Percentiles rank a stretch among this genome's conserved stretches.
Conservation (phyloP, 495 filamentous ascomycete genomes). For the Aspergillus wentii region DNA sequence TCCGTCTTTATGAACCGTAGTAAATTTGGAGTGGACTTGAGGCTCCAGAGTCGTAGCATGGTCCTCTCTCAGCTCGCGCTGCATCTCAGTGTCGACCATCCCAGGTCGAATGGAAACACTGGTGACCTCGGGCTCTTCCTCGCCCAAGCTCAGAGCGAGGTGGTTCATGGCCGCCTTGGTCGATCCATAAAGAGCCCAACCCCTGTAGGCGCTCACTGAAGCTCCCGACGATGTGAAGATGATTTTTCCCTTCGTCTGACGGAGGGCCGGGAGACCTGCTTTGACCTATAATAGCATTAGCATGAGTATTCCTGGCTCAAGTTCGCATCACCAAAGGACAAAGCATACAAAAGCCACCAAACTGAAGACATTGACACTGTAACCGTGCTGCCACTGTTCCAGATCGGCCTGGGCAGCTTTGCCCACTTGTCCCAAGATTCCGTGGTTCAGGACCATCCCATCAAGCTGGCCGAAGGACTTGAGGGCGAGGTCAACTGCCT, state of each 20-base stretch:
- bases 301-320: background rate
- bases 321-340: background rate
- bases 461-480: constrained; percentile 69
- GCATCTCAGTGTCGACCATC: constrained; percentile 92
- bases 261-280: constrained; percentile 67
- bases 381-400: constrained; percentile 70
- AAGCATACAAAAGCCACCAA: constrained; percentile 66
- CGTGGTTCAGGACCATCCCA: constrained; percentile 84
- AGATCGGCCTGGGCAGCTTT: constrained; percentile 58
- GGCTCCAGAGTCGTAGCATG: constrained; percentile 61
- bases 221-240: constrained; percentile 77
- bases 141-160: constrained; percentile 63
- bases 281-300: constrained; percentile 51
- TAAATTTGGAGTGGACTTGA: constrained; percentile 65
- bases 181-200: constrained; percentile 78
- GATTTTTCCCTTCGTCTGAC: constrained; percentile 62
- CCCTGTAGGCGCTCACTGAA: constrained; percentile 57
- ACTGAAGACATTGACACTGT: constrained; percentile 81
- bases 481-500: constrained; percentile 58
- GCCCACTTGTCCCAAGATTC: constrained; percentile 71
- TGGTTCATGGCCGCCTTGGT: constrained; percentile 89
- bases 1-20: constrained; percentile 58
- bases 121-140: constrained; percentile 75
- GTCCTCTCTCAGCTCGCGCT: constrained; percentile 69
- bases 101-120: constrained; percentile 73